Conservation (phyloP, 768 basidiomycete species). For the Epithele typhae region DNA sequence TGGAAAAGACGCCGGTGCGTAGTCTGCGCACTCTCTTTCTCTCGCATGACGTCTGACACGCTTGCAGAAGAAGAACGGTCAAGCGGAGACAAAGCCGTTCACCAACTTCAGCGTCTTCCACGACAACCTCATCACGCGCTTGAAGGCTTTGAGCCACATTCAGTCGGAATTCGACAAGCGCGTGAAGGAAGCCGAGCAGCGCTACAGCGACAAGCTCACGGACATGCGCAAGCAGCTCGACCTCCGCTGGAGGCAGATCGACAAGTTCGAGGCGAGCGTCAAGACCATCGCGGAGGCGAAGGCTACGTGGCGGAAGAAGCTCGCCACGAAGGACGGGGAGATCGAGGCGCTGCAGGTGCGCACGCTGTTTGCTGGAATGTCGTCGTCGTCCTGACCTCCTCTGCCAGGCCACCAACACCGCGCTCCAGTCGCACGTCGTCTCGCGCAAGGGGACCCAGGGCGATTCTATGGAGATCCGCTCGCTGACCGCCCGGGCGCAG, state of each 20-base stretch:
- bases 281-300: conserved; percentile 82
- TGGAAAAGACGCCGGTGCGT: conserved; percentile 80
- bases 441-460: conserved; percentile 45
- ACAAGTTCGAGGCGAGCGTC: conserved; percentile 71
- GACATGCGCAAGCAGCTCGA: conserved; percentile 88
- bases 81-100: conserved; percentile 86
- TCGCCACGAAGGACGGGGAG: conserved; percentile 83
- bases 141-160: conserved; percentile 82
- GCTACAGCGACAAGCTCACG: conserved; percentile 66
- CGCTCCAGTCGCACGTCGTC: conserved; percentile 69
- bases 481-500: conserved; percentile 66
- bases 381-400: not conserved
- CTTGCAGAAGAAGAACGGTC: conserved; percentile 73
- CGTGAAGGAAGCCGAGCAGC: conserved; percentile 70
- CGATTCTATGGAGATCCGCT: conserved; percentile 66
- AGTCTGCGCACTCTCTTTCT: not conserved
- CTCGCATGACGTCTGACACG: not conserved
- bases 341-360: conserved; percentile 74
- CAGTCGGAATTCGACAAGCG: conserved; percentile 85
- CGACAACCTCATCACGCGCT: conserved; percentile 84
- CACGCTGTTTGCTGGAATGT: not conserved
- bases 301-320: conserved; percentile 77
- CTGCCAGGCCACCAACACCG: conserved; percentile 62
- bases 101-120: conserved; percentile 94
- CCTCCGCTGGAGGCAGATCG: conserved; percentile 84